Evolutionary conservation across 2,329 filamentous ascomycete species (phyloP).

Genomic region (Colletotrichum theobromicola): DNA sequence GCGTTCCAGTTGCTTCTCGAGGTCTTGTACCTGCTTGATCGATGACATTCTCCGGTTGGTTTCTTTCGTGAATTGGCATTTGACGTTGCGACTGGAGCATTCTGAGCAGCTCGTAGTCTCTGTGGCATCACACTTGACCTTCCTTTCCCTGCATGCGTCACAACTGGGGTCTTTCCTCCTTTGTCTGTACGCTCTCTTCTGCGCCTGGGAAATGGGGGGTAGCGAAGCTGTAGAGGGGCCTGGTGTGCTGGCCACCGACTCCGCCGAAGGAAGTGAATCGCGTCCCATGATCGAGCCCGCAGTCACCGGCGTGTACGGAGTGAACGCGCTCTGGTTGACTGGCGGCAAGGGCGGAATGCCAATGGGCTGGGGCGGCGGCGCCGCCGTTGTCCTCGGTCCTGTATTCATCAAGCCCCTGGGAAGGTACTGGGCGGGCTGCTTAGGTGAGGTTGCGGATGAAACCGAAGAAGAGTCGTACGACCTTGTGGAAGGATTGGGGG

Average conservation of each 20-base stretch:
- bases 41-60: slow-evolving; percentile 99
- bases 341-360: slow-evolving; percentile 57
- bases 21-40: slow-evolving; percentile 97
- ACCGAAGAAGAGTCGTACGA: slow-evolving; percentile 70
- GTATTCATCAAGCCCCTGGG: slow-evolving; percentile 55
- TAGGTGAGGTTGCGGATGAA: slow-evolving; percentile 66
- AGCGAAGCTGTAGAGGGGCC: slow-evolving; percentile 44
- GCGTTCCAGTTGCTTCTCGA: slow-evolving; percentile 87
- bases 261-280: slow-evolving; percentile 64
- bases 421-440: slow-evolving; percentile 57
- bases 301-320: slow-evolving; percentile 58
- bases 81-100: slow-evolving; percentile 94
- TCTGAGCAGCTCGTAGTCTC: slow-evolving; percentile 97
- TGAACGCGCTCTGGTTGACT: slow-evolving; percentile 51
- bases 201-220: slow-evolving; percentile 59
- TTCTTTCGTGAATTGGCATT: slow-evolving; percentile 99
- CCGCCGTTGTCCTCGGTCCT: slow-evolving; percentile 54
- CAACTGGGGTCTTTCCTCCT: slow-evolving; percentile 96
- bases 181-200: slow-evolving; percentile 94
- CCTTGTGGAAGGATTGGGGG: slow-evolving; percentile 64
- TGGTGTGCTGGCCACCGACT: slow-evolving; percentile 62
- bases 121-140: slow-evolving; percentile 92
- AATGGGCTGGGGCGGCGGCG: slow-evolving; percentile 56
- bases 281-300: slow-evolving; percentile 57
- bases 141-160: slow-evolving; percentile 90